Evolutionary conservation across 2,329 filamentous ascomycete genomes (phyloP), one percentile per base, ranked within the genome.

Genomic region (Keithomyces neogunnii): DNA sequence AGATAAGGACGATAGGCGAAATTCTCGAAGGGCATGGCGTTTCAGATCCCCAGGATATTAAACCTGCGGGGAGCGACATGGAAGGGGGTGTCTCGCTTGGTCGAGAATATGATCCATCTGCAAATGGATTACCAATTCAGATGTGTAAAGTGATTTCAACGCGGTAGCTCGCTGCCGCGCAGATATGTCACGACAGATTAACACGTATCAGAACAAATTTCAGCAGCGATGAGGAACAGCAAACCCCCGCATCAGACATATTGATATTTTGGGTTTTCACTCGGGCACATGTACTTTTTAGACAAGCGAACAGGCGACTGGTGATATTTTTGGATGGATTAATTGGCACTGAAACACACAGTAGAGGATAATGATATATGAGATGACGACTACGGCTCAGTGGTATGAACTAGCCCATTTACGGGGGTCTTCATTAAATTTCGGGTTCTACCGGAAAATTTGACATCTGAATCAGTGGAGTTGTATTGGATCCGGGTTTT

Each of bases 171-270:
- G 52, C 53, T 26, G 57, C 53, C 19, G 51, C 54, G 39, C 44
- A 47, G 31, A 46, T 53, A 42, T 36, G 54, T 53, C 35, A 58
- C 59, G 58, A 59, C 58, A 57, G 54, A 53, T 30, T 45, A 49
- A 44, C 35, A 46, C 26, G 43, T 29, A 30, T 55, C 32, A 57
- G n/a, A 43, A 43, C 7, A 11, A 40, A 11, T 33, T 40, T 40
- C 30, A 45, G 40, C 35, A 39, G 38, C 31, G 26, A 42, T 10
- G 35, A 43, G 26, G 36, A 40, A 52, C 49, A 49, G 36, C 29
- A 53, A 45, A 49, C 30, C 13, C 45, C 30, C 19, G 29, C 46
- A 44, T 29, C 45, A 31, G 45, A 46, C 32, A 26, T 19, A 38
- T 19, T 47, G 32, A 35, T 11, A 32, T 40, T 31, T 31, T 28